These are phyloP conservation scores for Arachnomyces sp. DNA, from an alignment of 2,329 filamentous ascomycete species.

Conservation along the genomic window DNA sequence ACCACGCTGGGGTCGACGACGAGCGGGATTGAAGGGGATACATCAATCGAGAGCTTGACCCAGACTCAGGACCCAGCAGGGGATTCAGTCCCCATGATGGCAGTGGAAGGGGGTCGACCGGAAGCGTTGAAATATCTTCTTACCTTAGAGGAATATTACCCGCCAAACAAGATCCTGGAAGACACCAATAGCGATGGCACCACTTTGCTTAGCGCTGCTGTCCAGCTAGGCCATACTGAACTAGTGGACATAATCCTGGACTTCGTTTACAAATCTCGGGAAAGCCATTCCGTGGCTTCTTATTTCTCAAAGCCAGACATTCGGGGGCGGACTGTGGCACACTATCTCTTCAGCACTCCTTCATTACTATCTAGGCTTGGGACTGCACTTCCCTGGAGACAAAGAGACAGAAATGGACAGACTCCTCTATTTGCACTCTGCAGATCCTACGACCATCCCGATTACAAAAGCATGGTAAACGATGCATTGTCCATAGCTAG, in stretches of 20 bases:
- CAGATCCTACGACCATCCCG: conserved; percentile 84
- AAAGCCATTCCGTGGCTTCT: conserved; percentile 49
- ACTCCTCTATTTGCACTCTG: conserved; percentile 95
- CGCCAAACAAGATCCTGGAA: conserved; percentile 61
- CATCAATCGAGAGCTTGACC: conserved; percentile 62
- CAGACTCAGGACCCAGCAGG: conserved; percentile 57
- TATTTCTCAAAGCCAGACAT: conserved; percentile 74
- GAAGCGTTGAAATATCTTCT: conserved; percentile 74
- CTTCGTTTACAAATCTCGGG: conserved; percentile 55
- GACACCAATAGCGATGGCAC: conserved; percentile 88
- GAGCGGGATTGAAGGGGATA: conserved; percentile 74
- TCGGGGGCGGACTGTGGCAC: conserved; percentile 82
- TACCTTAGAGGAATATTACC: conserved; percentile 67
- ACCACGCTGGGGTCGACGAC: conserved; percentile 67
- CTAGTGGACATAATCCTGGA: conserved; percentile 69
- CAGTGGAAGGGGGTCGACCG: conserved; percentile 63
- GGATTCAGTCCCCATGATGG: conserved; percentile 85
- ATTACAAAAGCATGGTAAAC: conserved; percentile 83
- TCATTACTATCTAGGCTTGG: conserved; percentile 71
- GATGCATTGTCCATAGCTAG: conserved; percentile 69
- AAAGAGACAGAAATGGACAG: conserved; percentile 92
- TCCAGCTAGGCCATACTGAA: conserved; percentile 71
- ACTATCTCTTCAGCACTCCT: conserved; percentile 91
- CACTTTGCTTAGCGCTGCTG: conserved; percentile 79
- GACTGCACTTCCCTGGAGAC: conserved; percentile 72